These are phyloP conservation scores for Lotus japonicus DNA, from an alignment of 306 rosid species.

Conservation along the genomic window DNA sequence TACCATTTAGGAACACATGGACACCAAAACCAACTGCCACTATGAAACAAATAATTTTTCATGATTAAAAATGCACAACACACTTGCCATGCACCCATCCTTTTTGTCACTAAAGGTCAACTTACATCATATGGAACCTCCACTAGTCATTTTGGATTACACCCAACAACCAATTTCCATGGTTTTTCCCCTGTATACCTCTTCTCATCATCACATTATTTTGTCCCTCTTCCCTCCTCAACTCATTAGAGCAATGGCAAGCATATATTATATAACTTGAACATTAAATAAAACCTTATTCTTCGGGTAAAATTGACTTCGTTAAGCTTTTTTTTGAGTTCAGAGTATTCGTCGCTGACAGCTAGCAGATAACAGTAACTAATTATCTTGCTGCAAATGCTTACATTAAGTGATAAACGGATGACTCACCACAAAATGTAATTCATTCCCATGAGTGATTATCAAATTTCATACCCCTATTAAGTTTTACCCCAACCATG, in stretches of 20 bases:
- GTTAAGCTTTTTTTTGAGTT: too few species aligned
- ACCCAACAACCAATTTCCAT: slow-evolving; percentile 6
- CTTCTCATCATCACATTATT: slow-evolving; percentile 38
- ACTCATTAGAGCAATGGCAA: neutral
- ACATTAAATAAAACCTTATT: neutral
- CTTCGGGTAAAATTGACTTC: neutral
- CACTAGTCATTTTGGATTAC: slow-evolving; percentile 21
- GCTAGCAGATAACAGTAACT: too few species aligned
- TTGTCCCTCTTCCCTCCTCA: slow-evolving; percentile 22
- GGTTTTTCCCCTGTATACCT: slow-evolving; percentile 16
- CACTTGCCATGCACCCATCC: slow-evolving; percentile 18
- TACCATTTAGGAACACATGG: slow-evolving; percentile 49
- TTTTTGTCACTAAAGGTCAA: slow-evolving; percentile 63
- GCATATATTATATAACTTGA: neutral
- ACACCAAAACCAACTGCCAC: slow-evolving; percentile 52
- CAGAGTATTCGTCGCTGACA: too few species aligned
- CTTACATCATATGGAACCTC: slow-evolving; percentile 34
- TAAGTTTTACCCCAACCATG: too few species aligned
- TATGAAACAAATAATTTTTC: slow-evolving; percentile 46
- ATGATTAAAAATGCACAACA: slow-evolving; percentile 46
- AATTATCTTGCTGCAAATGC: too few species aligned
- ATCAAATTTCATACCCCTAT: too few species aligned
- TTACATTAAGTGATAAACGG: too few species aligned
- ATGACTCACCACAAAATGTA: too few species aligned
- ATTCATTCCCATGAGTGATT: too few species aligned